A percentile compares a stretch with the other conserved stretches of the same genome.
Evolutionary conservation across 306 rosid species (phyloP).

Genomic region (Urtica urens): DNA sequence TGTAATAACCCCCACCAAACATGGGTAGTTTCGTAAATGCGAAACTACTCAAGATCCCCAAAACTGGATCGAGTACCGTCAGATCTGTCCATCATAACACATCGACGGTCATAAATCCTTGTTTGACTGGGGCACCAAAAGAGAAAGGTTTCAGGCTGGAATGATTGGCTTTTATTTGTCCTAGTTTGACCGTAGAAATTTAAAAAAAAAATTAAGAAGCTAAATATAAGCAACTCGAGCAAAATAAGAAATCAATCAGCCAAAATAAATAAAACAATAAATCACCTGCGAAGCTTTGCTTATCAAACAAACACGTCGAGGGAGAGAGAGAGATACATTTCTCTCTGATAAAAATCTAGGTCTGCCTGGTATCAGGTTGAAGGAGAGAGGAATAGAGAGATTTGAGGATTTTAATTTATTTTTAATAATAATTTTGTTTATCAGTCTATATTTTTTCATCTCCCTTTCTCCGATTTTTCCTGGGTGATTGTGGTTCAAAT

Average conservation of each 20-base stretch:
- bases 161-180: slow-evolving; percentile 30
- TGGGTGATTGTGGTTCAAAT: background rate
- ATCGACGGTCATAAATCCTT: slow-evolving; percentile 11
- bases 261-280: slow-evolving; percentile 10
- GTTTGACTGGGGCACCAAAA: slow-evolving; percentile 29
- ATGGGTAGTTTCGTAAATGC: slow-evolving; percentile 17
- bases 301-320: slow-evolving; percentile 4
- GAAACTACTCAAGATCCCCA: background rate
- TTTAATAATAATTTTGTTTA: too few species aligned
- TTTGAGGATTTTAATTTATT: background rate
- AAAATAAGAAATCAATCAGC: background rate
- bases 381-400: background rate
- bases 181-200: slow-evolving; percentile 32
- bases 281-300: slow-evolving; percentile 26
- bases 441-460: background rate
- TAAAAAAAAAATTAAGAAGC: slow-evolving; percentile 3
- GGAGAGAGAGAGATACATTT: background rate
- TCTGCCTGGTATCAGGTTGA: background rate
- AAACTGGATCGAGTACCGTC: slow-evolving; percentile 4
- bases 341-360: background rate
- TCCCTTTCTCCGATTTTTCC: background rate
- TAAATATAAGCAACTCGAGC: background rate
- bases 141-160: slow-evolving; percentile 15
- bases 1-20: background rate
- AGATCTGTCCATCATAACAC: slow-evolving; percentile 3